Conservation (phyloP, 2,329 filamentous ascomycete species). For the Parafenestella ontariensis region DNA sequence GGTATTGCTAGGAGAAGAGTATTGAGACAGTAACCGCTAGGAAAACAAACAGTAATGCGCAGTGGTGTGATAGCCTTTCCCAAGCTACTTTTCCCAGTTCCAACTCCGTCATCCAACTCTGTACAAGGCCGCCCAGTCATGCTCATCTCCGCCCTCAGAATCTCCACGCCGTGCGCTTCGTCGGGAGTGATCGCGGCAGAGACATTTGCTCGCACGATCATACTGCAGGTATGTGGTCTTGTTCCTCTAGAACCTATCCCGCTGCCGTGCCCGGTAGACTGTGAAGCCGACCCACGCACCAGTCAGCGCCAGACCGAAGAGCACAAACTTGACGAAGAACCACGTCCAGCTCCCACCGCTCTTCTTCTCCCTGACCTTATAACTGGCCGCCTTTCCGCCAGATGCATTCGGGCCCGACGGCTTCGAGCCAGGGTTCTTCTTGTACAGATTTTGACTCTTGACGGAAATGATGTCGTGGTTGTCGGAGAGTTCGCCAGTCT, state of each 20-base stretch:
- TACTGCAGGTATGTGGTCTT: conserved; percentile 7
- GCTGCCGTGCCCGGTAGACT: conserved; percentile 72
- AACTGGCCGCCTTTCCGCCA: conserved; percentile 20
- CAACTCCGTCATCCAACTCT: conserved; percentile 22
- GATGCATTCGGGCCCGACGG: conserved; percentile 23
- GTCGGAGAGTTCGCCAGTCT: conserved; percentile 95
- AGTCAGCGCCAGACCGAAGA: conserved; percentile 73
- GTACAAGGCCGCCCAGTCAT: conserved; percentile 24
- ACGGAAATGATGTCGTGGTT: conserved; percentile 97
- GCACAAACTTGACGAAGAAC: conserved; percentile 82
- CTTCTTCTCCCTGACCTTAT: conserved; percentile 57
- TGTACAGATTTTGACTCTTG: conserved; percentile 87
- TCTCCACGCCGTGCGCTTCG: conserved; percentile 5
- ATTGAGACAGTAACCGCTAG: conserved; percentile 11
- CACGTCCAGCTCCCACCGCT: conserved; percentile 67
- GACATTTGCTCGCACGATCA: not conserved
- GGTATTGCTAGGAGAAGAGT: conserved; percentile 10
- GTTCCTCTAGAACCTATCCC: conserved; percentile 53
- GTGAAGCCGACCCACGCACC: conserved; percentile 88
- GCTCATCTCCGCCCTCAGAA: conserved; percentile 9
- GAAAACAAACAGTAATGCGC: conserved; percentile 12
- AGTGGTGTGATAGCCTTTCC: conserved; percentile 25
- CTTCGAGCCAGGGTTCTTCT: conserved; percentile 48
- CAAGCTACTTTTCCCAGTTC: conserved; percentile 7
- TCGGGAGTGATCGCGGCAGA: not conserved